phyloP scores from a whole-genome alignment of 139 green algal genomes.

The Closterium sp. region DNA sequence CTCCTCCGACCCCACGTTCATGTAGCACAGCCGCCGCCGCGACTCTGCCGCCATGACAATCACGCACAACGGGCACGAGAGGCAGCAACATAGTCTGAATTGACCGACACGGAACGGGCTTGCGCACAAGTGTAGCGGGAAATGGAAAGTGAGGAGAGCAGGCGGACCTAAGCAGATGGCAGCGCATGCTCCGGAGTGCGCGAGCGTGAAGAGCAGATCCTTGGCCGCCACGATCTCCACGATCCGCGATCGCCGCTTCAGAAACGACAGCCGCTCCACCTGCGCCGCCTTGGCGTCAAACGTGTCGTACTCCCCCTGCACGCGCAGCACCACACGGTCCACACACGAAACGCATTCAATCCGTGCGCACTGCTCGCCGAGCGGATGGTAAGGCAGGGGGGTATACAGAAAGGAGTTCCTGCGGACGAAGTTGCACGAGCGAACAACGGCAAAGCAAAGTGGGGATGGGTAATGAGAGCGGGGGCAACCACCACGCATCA shows the following conservation, averaged over 20 bases:
- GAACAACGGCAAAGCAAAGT: no score
- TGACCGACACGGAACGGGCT: neutral
- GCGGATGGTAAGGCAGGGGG: neutral
- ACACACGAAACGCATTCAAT: constrained; percentile 13
- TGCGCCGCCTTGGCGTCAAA: constrained; percentile 43
- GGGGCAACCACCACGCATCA: no score
- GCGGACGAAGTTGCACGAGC: neutral
- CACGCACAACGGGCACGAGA: neutral
- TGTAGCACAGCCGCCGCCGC: constrained; percentile 31
- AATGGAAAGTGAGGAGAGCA: neutral
- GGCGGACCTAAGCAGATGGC: constrained; percentile 53
- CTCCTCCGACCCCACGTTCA: constrained; percentile 55
- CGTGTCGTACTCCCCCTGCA: constrained; percentile 57
- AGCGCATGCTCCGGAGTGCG: constrained; percentile 56
- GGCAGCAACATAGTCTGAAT: neutral
- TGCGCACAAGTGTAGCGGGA: neutral
- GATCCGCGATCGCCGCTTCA: constrained; percentile 58
- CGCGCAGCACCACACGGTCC: neutral
- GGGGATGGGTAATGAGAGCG: no score
- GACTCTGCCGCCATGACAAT: neutral
- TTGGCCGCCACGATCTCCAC: constrained; percentile 58
- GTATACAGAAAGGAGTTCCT: neutral
- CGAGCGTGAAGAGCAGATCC: constrained; percentile 58
- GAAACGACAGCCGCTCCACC: constrained; percentile 49
- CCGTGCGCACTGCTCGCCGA: constrained; percentile 1